phyloP scores from a whole-genome alignment of 768 basidiomycete species.

The Mycena amicta region DNA sequence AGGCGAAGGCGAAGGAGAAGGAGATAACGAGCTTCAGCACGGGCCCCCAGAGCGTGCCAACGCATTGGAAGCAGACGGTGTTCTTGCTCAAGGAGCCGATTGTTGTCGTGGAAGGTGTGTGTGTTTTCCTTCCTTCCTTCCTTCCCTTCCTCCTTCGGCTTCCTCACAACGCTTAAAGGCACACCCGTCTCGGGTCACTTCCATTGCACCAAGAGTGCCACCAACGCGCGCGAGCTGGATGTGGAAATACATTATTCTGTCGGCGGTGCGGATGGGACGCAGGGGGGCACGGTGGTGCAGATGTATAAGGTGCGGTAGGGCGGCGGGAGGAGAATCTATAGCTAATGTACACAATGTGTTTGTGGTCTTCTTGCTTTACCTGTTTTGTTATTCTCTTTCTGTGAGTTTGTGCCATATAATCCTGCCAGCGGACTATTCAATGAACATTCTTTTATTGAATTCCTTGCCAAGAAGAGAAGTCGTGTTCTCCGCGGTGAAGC shows the following conservation, averaged over 20 bases:
- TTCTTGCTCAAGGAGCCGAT: slow-evolving; percentile 86
- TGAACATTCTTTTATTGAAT: too few species aligned
- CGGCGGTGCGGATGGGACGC: slow-evolving; percentile 33
- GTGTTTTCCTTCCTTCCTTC: neutral
- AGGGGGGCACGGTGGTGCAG: slow-evolving; percentile 59
- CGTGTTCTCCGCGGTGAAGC: too few species aligned
- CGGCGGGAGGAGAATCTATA: too few species aligned
- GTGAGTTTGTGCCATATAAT: too few species aligned
- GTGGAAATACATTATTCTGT: slow-evolving; percentile 86
- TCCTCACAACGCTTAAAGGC: too few species aligned
- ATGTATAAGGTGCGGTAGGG: slow-evolving; percentile 80
- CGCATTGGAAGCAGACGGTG: slow-evolving; percentile 96
- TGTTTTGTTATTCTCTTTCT: too few species aligned
- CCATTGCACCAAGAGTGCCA: slow-evolving; percentile 75
- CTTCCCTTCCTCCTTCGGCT: neutral
- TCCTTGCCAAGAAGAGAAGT: too few species aligned
- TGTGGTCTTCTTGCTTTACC: too few species aligned
- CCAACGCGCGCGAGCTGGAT: slow-evolving; percentile 86
- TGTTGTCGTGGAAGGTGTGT: slow-evolving; percentile 70
- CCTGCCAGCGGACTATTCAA: too few species aligned
- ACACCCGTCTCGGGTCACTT: slow-evolving; percentile 79
- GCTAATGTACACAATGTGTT: too few species aligned
- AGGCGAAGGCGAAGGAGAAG: slow-evolving; percentile 42
- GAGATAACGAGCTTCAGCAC: slow-evolving; percentile 81
- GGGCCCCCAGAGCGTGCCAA: slow-evolving; percentile 81